Percentiles rank a stretch among this genome's conserved stretches.
Evolutionary conservation across 495 filamentous ascomycete species (phyloP).

Genomic region (Amniculicola lignicola): DNA sequence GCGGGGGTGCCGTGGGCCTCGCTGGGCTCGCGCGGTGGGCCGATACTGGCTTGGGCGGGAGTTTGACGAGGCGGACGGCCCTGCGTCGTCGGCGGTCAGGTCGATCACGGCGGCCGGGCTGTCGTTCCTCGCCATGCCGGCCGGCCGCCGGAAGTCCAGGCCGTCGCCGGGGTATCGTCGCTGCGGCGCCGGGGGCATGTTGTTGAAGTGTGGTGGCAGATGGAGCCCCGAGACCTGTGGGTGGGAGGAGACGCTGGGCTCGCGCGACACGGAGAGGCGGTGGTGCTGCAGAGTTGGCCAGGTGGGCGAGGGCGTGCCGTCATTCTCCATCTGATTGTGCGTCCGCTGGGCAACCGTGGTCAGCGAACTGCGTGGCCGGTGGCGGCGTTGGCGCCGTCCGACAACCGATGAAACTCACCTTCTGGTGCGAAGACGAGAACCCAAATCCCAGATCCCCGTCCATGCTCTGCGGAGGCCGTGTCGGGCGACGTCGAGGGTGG

Average conservation of each 20-base stretch:
- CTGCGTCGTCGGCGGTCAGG: slow-evolving; percentile 44
- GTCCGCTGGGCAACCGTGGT: slow-evolving; percentile 21
- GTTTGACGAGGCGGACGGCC: slow-evolving; percentile 10
- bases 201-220: slow-evolving; percentile 8
- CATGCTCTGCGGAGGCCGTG: slow-evolving; percentile 21
- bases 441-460: slow-evolving; percentile 24
- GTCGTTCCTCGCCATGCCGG: neutral
- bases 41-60: neutral
- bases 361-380: no score
- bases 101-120: slow-evolving; percentile 47
- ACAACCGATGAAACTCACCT: slow-evolving; percentile 16
- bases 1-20: slow-evolving; percentile 26
- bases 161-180: slow-evolving; percentile 48
- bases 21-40: slow-evolving; percentile 4
- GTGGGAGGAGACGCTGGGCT: slow-evolving; percentile 12
- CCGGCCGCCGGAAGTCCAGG: slow-evolving; percentile 51
- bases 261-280: slow-evolving; percentile 15
- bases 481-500: slow-evolving; percentile 6
- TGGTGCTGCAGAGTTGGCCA: slow-evolving; percentile 18
- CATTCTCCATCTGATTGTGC: slow-evolving; percentile 25
- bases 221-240: slow-evolving; percentile 18
- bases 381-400: no score
- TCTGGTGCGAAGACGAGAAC: slow-evolving; percentile 19
- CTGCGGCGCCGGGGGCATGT: slow-evolving; percentile 34
- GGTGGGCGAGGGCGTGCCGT: slow-evolving; percentile 12